Evolutionary conservation across 2,329 filamentous ascomycete species (phyloP), one percentile per base, ranked within the genome.

Genomic region (Tolypocladium paradoxum): DNA sequence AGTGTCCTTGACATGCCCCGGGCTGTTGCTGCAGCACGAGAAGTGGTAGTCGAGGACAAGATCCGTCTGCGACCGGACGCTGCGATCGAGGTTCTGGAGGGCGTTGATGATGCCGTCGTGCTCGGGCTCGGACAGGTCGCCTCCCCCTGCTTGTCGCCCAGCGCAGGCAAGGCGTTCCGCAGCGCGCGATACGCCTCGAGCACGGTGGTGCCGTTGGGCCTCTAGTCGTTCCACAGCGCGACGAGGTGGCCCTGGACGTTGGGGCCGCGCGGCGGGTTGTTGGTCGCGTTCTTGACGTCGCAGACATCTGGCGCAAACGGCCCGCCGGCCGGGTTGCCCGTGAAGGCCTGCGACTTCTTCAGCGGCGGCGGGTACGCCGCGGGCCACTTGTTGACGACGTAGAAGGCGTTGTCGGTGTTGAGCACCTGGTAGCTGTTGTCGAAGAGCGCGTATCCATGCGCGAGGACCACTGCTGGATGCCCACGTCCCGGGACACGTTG

Each of bases 381-480:
- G 2, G 55, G 57, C 53, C 54, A 60, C 24, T 60, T 60, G 48
- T 54, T 54, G 9, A 60, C 58, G 6, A 54, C 57, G 35, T 60
- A 58, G 24, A 57, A 38, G n/a, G 52, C 53, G 33, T 60, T 54
- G 12, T 56, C 57, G 11, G 57, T 53, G 51, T 60, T 60, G 36
- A 60, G 47, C 8, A 60, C 56, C 4, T 56, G 38, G 51, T 60
- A 60, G 11, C 55, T 56, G 45, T 60, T 57, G 9, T 53, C 57
- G 24, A 22, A 54, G 11, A 52, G 51, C 24, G 55, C 53, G 46
- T 60, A 34, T 54, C 56, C 38, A 58, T 55, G 16, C 53, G 58
- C n/a, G 53, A 54, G 27, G 55, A 54, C 58, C 58, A 60, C 35
- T 60, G 57, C 31, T 58, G n/a, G n/a, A 56, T 79, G 49, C 79